These are phyloP conservation scores for Citrullus colocynthis DNA, from an alignment of 306 rosid species.

Conservation along the genomic window DNA sequence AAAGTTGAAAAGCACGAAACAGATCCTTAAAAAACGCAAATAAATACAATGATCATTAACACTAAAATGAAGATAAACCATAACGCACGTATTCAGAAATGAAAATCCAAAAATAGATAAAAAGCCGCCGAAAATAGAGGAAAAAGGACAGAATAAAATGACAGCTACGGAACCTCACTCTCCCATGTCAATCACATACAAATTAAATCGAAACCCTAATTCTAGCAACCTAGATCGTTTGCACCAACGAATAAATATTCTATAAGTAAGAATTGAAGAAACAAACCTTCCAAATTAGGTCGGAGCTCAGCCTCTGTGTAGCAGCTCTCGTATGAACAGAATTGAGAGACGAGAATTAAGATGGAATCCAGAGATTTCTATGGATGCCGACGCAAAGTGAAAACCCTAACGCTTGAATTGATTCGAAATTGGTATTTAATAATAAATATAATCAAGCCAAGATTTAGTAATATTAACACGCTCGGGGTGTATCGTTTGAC, in stretches of 20 bases:
- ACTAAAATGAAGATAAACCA: not conserved
- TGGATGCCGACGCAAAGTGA: not conserved
- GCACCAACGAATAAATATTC: not conserved
- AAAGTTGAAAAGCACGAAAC: not conserved
- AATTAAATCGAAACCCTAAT: not conserved
- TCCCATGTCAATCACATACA: not conserved
- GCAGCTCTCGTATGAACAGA: not conserved
- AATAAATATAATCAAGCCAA: not conserved
- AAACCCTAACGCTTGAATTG: conserved; percentile 7
- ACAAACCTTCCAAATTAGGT: not conserved
- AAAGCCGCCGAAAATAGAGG: not conserved
- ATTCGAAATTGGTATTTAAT: not conserved
- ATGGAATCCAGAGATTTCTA: conserved; percentile 23
- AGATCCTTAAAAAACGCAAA: not conserved
- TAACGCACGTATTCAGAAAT: not conserved
- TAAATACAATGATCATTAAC: not conserved
- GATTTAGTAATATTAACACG: not conserved
- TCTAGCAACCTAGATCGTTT: not conserved
- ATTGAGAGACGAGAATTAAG: not conserved
- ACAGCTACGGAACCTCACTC: not conserved
- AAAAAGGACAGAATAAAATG: not conserved
- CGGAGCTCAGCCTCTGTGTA: not conserved
- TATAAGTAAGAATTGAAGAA: not conserved
- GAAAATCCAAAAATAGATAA: not conserved
- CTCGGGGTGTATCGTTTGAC: not conserved